Conservation (phyloP, 1,284 basidiomycete species). For the Tilletiopsis washingtonensis region DNA sequence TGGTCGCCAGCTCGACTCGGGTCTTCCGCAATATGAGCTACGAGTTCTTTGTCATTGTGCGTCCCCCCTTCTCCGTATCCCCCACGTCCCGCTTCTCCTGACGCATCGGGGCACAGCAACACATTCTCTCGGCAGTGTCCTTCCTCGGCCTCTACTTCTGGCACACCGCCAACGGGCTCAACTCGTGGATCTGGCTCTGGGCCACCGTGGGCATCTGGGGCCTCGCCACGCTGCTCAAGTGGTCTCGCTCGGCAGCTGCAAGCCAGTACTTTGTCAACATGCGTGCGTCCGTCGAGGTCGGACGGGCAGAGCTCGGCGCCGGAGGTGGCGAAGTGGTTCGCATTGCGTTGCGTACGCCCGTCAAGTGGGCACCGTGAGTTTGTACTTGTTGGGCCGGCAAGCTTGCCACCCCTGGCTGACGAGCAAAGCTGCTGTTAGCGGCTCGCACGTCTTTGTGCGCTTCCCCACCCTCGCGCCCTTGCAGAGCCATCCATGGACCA, state of each 20-base stretch:
- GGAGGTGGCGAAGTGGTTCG: slow-evolving; percentile 16
- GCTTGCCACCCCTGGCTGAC: too few species aligned
- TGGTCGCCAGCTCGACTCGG: slow-evolving; percentile 3
- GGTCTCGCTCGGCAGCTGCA: background rate
- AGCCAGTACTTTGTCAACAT: slow-evolving; percentile 3
- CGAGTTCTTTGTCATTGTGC: slow-evolving; percentile 34
- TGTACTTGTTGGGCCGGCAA: too few species aligned
- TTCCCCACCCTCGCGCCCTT: slow-evolving; percentile 25
- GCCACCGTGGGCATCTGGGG: slow-evolving; percentile 21
- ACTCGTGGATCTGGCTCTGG: slow-evolving; percentile 18
- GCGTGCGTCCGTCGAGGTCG: slow-evolving; percentile 6
- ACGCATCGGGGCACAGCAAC: slow-evolving; percentile 7
- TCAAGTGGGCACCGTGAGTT: slow-evolving; percentile 20
- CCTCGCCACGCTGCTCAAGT: slow-evolving; percentile 16
- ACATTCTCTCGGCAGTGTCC: slow-evolving; percentile 24
- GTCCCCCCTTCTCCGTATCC: background rate
- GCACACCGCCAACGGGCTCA: slow-evolving; percentile 19
- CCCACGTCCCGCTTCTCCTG: background rate
- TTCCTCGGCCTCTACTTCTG: slow-evolving; percentile 36
- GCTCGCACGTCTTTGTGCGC: slow-evolving; percentile 38
- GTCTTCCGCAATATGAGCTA: slow-evolving; percentile 32
- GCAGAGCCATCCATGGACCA: slow-evolving; percentile 40
- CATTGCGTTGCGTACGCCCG: slow-evolving; percentile 21
- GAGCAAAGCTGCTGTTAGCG: slow-evolving; percentile 2
- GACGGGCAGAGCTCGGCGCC: slow-evolving; percentile 1